Conservation (phyloP, 768 basidiomycete genomes). For the Collybia sordida region DNA sequence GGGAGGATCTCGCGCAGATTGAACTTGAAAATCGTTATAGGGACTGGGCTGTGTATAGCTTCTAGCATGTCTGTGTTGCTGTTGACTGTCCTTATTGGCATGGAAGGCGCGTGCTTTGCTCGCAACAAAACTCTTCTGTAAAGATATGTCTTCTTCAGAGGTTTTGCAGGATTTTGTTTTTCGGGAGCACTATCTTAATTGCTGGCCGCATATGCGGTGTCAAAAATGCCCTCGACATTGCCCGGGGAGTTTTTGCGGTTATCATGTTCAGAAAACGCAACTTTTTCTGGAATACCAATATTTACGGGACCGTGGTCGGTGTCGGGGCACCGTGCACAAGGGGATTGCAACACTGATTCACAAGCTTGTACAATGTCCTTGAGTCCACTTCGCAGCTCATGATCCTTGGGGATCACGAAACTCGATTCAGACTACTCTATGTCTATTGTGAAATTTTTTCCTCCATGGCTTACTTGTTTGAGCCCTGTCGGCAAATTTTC, state of each 20-base stretch:
- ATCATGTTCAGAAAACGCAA: too few species aligned
- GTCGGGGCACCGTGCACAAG: constrained; percentile 7
- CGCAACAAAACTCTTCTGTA: too few species aligned
- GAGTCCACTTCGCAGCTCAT: constrained; percentile 37
- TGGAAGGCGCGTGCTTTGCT: background rate
- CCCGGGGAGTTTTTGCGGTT: too few species aligned
- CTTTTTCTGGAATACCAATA: too few species aligned
- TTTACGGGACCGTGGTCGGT: background rate
- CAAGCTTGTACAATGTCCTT: constrained; percentile 19
- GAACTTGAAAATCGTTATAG: constrained; percentile 26
- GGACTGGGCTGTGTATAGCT: constrained; percentile 17
- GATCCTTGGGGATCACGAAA: constrained; percentile 17
- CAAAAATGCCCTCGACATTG: too few species aligned
- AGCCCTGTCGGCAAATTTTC: background rate
- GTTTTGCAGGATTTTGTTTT: background rate
- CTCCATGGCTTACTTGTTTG: constrained; percentile 6
- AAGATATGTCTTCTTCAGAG: background rate
- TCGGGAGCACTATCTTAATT: background rate
- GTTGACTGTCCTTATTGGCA: constrained; percentile 1
- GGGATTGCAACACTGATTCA: constrained; percentile 4
- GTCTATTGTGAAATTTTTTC: constrained; percentile 30
- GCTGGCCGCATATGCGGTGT: too few species aligned
- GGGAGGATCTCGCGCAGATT: constrained; percentile 4
- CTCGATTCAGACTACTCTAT: constrained; percentile 49
- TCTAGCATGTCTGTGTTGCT: background rate